Conservation (phyloP, 768 basidiomycete genomes). For the Multifurca ochricompacta region DNA sequence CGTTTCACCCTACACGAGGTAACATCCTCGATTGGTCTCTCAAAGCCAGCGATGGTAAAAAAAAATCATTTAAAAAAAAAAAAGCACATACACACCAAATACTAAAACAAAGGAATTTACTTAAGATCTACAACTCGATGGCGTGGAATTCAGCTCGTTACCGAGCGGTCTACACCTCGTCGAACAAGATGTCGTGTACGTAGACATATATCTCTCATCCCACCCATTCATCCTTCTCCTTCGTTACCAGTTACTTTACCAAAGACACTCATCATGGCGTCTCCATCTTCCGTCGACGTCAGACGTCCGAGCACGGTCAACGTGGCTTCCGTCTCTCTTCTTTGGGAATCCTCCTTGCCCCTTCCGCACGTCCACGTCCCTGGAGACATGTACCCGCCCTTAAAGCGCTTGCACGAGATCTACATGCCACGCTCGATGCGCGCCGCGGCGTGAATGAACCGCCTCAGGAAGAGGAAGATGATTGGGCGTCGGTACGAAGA, state of each 20-base stretch:
- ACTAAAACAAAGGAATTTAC: no score
- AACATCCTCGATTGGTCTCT: conserved; percentile 75
- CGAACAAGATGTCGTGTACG: conserved; percentile 73
- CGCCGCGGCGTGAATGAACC: conserved; percentile 28
- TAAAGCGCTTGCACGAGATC: conserved; percentile 47
- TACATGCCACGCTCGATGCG: conserved; percentile 37
- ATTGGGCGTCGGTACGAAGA: conserved; percentile 53
- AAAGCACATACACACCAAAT: no score
- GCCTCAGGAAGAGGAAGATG: conserved; percentile 43
- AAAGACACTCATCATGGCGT: conserved; percentile 64
- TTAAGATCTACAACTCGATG: conserved; percentile 58
- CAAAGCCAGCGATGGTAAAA: conserved; percentile 59
- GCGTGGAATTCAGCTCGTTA: conserved; percentile 72
- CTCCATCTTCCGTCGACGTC: conserved; percentile 63
- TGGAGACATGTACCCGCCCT: conserved; percentile 65
- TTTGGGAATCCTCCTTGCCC: conserved; percentile 63
- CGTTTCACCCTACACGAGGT: conserved; percentile 78
- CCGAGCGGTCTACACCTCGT: conserved; percentile 78
- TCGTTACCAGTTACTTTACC: conserved; percentile 59
- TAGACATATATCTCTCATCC: conserved; percentile 9
- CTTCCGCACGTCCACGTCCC: conserved; percentile 58
- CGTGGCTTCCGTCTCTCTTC: conserved; percentile 77
- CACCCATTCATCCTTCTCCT: no score
- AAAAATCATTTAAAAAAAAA: no score
- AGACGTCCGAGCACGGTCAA: conserved; percentile 62